Evolutionary conservation across 129 eudicot species (phyloP), one percentile per base, ranked within the genome.

Genomic region (Flaveria sonorensis): DNA sequence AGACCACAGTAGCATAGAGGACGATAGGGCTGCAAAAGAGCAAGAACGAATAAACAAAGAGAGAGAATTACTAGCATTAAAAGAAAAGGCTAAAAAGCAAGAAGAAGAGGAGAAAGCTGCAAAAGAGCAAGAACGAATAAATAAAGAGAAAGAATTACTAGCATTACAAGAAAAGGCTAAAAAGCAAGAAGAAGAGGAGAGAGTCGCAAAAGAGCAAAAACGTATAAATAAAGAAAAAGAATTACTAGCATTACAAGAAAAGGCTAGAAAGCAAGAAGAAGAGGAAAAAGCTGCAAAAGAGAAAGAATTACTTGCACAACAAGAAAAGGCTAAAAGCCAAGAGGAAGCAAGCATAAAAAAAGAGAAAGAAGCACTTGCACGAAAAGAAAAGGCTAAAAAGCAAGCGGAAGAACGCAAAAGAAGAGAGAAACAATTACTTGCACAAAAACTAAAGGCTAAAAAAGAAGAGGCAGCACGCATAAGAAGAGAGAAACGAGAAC

Each of bases 261-360:
- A 42, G 71, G 82, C 82, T 59, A 78, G 62, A 69, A 78, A 71
- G 50, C 46, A 76, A 45, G 81, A 76, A 23, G 81, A 76, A 40
- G 74, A 66, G 1, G 66, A 52, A 46, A 30, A 52, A 40, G 77
- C 40, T 36, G 40, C 40, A 56, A 7, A 62, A 19, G 82, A 68
- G 28, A 55, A 40, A 45, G 76, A 78, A 46, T 57, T 69, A 57
- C 32, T 55, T 20, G 60, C 28, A 43, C 51, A 71, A 51, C n/a
- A 79, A 50, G 83, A 79, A 62, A 52, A 15, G 47, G 72, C 45
- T 9, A 61, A 62, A 71, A 79, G 48, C 57, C 3, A 10, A 26
- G 71, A 74, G 46, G 59, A 43, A 15, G 26, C 26, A 23, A 28
- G 50, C 13, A 64, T 71, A 39, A 62, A 13, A 18, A 14, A 36